A percentile compares a stretch with the other conserved stretches of the same genome.
Evolutionary conservation across 1,284 basidiomycete genomes (phyloP).

Genomic region (Pascua guehoae): DNA sequence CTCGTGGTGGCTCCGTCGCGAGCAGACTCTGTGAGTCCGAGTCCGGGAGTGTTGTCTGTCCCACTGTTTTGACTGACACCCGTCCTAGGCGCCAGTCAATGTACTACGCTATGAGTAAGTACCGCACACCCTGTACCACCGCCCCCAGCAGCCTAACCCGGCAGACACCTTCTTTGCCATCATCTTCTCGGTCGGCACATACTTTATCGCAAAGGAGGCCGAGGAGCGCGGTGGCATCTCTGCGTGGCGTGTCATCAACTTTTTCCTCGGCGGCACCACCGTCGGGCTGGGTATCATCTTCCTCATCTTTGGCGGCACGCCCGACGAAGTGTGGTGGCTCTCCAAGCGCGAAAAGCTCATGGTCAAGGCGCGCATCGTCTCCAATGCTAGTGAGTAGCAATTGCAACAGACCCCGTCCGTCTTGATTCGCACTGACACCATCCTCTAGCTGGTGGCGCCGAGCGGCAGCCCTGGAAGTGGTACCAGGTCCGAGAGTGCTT

Average conservation of each 20-base stretch:
- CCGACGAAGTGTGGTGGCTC: constrained; percentile 30
- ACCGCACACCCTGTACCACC: not conserved
- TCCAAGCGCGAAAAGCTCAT: constrained; percentile 26
- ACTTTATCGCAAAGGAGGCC: constrained; percentile 24
- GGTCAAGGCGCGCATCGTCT: constrained; percentile 27
- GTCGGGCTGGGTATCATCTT: constrained; percentile 25
- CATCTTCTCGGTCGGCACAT: constrained; percentile 23
- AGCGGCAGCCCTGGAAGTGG: constrained; percentile 24
- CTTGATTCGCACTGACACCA: constrained; percentile 19
- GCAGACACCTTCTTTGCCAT: constrained; percentile 28
- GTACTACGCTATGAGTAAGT: constrained; percentile 30
- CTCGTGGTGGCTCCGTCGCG: constrained; percentile 15
- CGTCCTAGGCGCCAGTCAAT: constrained; percentile 11
- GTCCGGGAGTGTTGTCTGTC: too few species aligned
- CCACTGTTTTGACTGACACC: too few species aligned
- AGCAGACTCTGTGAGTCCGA: constrained; percentile 3
- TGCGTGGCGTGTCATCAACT: constrained; percentile 35
- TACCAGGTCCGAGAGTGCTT: constrained; percentile 20
- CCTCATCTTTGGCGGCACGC: constrained; percentile 28
- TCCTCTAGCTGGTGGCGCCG: constrained; percentile 13
- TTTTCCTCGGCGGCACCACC: constrained; percentile 34
- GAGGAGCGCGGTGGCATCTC: constrained; percentile 20
- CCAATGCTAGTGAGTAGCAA: constrained; percentile 1
- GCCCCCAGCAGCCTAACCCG: not conserved
- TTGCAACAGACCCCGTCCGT: constrained; percentile 19